Conservation (phyloP, 106 monocot species). For the Dioscorea dumetorum region DNA sequence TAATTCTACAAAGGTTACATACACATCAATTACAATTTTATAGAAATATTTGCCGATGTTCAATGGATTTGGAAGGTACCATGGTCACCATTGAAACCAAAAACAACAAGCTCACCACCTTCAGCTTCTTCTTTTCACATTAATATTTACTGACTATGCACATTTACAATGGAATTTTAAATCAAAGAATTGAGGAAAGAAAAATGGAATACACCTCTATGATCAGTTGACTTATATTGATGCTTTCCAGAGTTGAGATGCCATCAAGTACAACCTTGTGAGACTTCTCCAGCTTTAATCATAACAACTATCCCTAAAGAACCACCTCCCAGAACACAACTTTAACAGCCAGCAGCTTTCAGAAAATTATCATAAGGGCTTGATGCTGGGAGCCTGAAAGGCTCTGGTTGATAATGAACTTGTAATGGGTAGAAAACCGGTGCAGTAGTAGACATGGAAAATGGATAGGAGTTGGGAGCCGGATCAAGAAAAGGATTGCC, state of each 20-base stretch:
- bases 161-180: neutral
- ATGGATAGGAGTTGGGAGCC: constrained; percentile 15
- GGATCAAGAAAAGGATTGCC: constrained; percentile 39
- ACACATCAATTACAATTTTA: neutral
- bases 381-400: constrained; percentile 41
- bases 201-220: neutral
- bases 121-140: too few relatives aligned
- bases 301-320: too few relatives aligned
- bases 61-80: too few relatives aligned
- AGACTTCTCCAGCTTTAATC: neutral
- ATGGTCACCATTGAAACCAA: too few relatives aligned
- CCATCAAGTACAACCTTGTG: neutral
- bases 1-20: too few relatives aligned
- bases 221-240: neutral
- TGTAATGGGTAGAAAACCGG: neutral
- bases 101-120: too few relatives aligned
- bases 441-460: neutral
- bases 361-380: constrained; percentile 68
- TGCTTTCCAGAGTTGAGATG: neutral
- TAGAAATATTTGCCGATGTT: too few relatives aligned
- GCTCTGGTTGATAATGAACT: constrained; percentile 18
- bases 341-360: constrained; percentile 52
- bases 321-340: neutral
- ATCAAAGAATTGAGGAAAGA: neutral
- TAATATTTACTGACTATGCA: too few relatives aligned